A percentile compares a stretch with the other conserved stretches of the same genome.
phyloP scores from a whole-genome alignment of 768 basidiomycete species.

The Russula compacta region DNA sequence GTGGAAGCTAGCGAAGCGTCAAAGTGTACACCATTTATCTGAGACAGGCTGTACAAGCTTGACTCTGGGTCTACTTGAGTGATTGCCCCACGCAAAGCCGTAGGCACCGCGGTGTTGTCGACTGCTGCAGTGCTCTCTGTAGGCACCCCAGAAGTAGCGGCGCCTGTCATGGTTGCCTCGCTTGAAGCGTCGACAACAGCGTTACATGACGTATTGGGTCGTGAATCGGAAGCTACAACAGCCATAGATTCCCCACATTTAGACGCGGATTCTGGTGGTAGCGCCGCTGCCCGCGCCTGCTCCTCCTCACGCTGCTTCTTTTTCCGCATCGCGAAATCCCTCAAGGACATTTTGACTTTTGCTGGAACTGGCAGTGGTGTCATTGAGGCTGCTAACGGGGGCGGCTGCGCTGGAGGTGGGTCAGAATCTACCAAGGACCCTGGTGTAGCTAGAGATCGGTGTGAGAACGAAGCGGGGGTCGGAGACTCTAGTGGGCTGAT shows the following conservation, averaged over 20 bases:
- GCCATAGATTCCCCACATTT: not conserved
- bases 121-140: not conserved
- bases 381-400: not conserved
- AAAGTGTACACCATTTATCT: not conserved
- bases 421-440: not conserved
- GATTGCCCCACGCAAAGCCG: not conserved
- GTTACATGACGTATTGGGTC: not conserved
- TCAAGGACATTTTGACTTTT: constrained; percentile 22
- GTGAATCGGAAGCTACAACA: not conserved
- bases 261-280: not conserved
- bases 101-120: not conserved
- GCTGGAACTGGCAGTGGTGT: constrained; percentile 6
- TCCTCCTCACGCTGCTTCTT: constrained; percentile 21
- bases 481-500: not conserved
- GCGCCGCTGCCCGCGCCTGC: not conserved
- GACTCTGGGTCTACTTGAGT: not conserved
- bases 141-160: not conserved
- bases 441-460: not conserved
- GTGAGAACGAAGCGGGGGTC: not conserved
- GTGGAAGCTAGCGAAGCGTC: not conserved
- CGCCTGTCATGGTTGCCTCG: not conserved
- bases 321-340: constrained; percentile 20
- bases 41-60: not conserved
- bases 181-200: not conserved
- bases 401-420: not conserved